Conservation (phyloP, 2,329 filamentous ascomycete species). For the Aspergillus ustus region DNA sequence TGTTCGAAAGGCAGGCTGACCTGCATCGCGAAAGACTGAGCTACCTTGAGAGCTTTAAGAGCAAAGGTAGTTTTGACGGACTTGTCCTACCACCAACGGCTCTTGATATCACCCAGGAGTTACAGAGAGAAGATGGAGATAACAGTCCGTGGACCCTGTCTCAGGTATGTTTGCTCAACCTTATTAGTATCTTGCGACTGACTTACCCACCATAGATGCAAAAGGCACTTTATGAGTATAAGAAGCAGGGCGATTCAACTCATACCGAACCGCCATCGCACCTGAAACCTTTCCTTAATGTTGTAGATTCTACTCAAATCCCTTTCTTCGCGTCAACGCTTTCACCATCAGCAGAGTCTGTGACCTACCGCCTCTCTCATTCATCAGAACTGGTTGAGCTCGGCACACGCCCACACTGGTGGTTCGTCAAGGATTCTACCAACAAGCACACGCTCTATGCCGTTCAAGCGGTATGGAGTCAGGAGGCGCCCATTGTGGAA, state of each 20-base stretch:
- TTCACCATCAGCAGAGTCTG: not conserved
- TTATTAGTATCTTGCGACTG: not conserved
- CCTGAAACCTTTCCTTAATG: conserved; percentile 2
- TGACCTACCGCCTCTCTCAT: conserved; percentile 24
- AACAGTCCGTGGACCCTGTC: conserved; percentile 16
- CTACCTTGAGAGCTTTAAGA: conserved; percentile 18
- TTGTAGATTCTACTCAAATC: conserved; percentile 2
- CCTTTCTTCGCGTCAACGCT: conserved; percentile 9
- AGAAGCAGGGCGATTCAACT: conserved; percentile 2
- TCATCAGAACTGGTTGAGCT: conserved; percentile 22
- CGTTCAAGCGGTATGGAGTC: conserved; percentile 23
- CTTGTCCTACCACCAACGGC: conserved; percentile 20
- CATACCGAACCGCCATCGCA: not conserved
- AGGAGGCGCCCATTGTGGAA: conserved; percentile 21
- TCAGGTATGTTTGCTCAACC: conserved; percentile 1
- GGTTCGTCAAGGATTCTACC: conserved; percentile 24
- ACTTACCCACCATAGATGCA: not conserved
- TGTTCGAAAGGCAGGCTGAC: conserved; percentile 25
- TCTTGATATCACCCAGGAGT: conserved; percentile 17
- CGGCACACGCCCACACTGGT: conserved; percentile 23
- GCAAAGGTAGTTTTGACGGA: conserved; percentile 18
- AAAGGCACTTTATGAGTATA: conserved; percentile 14
- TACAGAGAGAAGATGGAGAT: conserved; percentile 8
- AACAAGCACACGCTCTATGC: conserved; percentile 24
- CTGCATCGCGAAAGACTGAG: conserved; percentile 22